phyloP scores from a whole-genome alignment of 768 basidiomycete species.

The Hypsizygus marmoreus region DNA sequence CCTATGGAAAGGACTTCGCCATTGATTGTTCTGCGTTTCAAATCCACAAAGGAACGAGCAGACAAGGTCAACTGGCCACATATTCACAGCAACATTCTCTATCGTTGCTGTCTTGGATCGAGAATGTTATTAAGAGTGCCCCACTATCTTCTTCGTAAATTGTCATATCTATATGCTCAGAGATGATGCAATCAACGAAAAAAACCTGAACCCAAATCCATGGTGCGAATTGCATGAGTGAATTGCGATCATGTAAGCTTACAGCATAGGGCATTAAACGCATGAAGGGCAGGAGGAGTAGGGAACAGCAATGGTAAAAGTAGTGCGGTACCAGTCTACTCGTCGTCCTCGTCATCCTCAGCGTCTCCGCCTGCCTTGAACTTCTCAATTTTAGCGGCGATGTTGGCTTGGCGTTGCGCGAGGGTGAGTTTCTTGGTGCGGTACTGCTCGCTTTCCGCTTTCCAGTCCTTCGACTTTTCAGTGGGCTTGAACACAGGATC shows the following conservation, averaged over 20 bases:
- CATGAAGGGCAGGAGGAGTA: neutral
- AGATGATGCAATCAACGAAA: constrained; percentile 6
- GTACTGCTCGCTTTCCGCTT: constrained; percentile 77
- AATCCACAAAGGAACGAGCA: constrained; percentile 42
- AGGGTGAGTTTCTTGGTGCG: constrained; percentile 66
- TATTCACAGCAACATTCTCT: constrained; percentile 36
- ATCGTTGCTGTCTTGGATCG: constrained; percentile 57
- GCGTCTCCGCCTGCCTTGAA: constrained; percentile 74
- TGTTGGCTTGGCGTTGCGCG: constrained; percentile 76
- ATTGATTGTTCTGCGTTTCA: constrained; percentile 63
- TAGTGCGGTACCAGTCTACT: constrained; percentile 49
- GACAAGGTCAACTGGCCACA: constrained; percentile 41
- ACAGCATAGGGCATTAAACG: constrained; percentile 6
- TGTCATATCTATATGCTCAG: constrained; percentile 6
- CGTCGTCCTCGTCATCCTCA: constrained; percentile 62
- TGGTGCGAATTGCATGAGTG: neutral
- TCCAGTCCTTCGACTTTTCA: constrained; percentile 92
- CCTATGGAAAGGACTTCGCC: constrained; percentile 48
- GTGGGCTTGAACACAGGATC: constrained; percentile 89
- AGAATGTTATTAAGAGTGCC: constrained; percentile 45
- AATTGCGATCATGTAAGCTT: constrained; percentile 2
- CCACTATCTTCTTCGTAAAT: constrained; percentile 18
- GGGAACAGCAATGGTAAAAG: neutral
- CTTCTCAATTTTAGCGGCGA: constrained; percentile 87
- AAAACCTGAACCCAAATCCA: neutral